Evolutionary conservation across 805 yeast genomes (phyloP), one percentile per base, ranked within the genome.

Genomic region (Lipomyces yamadae): DNA sequence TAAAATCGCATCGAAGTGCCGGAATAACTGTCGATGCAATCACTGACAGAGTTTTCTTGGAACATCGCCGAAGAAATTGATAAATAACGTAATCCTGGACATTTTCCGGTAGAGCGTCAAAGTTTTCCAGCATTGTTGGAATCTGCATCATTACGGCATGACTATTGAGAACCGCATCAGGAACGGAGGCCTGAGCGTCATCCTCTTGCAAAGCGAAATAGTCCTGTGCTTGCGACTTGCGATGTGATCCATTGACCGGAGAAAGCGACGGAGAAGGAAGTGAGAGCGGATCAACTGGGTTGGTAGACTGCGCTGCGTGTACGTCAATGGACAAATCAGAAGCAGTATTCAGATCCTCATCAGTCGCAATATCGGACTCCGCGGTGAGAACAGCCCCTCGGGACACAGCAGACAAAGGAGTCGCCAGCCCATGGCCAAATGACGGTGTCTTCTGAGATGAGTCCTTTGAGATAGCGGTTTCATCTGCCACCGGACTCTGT

Each of bases 1-100:
- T 76, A 53, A 95, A 78, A 74, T 95, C 98, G 73, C 94, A 85
- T 71, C 86, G 85, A 73, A 95, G 82, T 10, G 86, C 83, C 5
- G 78, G 76, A 35, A 82, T 82, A 13, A 91, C 80, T 1, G 83
- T 72, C 13, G 83, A 81, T 37, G 84, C 81, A 61, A 92, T 77
- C 11, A 88, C 81, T 58, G 92, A 87, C 61, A 92, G 80, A 3
- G 90, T 82, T 24, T 83, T 75, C 61, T 95, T 80, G 71, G 87
- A 85, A 55, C 87, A 82, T 62, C 81, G 80, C 67, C 86, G 86
- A 42, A 92, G 76, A 57, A 91, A 76, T 67, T 82, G 81, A 76
- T 81, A 86, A 34, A 83, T 80, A 70, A 83, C 82, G 75, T 83
- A 84, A 75, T 80, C 83, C 68, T 79, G 84, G 73, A 83, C 83